Conservation (phyloP, 371 early-diverging fungal species). For the Mortierella sp. region DNA sequence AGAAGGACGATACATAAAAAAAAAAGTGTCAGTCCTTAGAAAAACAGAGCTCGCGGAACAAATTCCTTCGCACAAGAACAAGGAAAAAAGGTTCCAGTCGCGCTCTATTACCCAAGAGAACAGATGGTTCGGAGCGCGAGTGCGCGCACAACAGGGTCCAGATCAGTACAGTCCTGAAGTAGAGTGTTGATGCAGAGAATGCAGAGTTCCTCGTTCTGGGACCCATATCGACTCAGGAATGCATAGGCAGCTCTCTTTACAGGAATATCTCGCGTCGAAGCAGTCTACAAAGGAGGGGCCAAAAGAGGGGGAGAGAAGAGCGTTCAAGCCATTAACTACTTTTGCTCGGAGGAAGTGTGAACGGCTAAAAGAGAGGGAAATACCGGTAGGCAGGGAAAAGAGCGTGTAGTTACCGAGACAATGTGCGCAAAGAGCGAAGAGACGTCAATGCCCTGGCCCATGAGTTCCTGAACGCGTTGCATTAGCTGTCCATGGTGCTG, state of each 20-base stretch:
- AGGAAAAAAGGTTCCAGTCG: too few species aligned
- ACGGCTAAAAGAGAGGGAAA: too few species aligned
- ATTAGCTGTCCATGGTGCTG: slow-evolving; percentile 27
- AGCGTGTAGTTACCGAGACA: slow-evolving; percentile 46
- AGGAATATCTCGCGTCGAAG: slow-evolving; percentile 43
- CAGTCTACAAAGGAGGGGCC: slow-evolving; percentile 12
- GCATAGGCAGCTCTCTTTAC: slow-evolving; percentile 36
- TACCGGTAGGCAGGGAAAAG: too few species aligned
- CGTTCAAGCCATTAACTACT: neutral
- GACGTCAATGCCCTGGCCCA: slow-evolving; percentile 50
- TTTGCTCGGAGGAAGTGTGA: neutral
- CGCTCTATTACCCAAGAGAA: slow-evolving; percentile 27
- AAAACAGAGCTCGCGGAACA: neutral
- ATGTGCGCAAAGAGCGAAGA: slow-evolving; percentile 38
- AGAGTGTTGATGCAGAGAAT: slow-evolving; percentile 46
- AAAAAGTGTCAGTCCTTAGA: neutral
- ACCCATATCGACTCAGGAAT: slow-evolving; percentile 31
- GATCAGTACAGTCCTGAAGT: slow-evolving; percentile 42
- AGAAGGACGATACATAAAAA: neutral
- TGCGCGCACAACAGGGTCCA: slow-evolving; percentile 37
- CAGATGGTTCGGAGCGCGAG: slow-evolving; percentile 41
- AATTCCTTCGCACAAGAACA: neutral
- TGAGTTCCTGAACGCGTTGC: slow-evolving; percentile 48
- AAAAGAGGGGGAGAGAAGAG: neutral
- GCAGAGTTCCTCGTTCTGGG: slow-evolving; percentile 36